Percentiles rank a stretch among this genome's conserved stretches.
These are phyloP conservation scores for Saccharomyces jurei DNA, from an alignment of 805 yeast species.

Conservation along the genomic window DNA sequence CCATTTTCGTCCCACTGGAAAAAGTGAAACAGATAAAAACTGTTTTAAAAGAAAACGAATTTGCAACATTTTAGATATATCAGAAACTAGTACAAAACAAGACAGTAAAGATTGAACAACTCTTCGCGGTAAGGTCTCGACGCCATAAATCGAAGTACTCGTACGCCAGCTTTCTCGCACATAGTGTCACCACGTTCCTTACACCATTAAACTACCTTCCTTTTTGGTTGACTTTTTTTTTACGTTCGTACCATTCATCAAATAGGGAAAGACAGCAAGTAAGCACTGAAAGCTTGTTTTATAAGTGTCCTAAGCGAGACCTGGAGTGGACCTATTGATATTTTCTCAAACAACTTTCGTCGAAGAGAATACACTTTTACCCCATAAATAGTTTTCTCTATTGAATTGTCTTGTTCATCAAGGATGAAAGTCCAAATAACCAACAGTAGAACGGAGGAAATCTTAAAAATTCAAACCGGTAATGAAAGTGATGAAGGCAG, in stretches of 20 bases:
- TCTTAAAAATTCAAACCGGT: constrained; percentile 8
- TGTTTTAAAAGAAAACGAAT: not conserved
- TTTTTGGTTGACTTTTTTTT: not conserved
- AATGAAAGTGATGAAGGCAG: not conserved
- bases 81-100: constrained; percentile 11
- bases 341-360: not conserved
- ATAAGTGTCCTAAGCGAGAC: not conserved
- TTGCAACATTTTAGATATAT: constrained; percentile 1
- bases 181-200: not conserved
- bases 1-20: not conserved
- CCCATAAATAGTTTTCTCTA: not conserved
- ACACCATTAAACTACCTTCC: not conserved
- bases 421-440: constrained; percentile 9
- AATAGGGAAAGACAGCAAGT: not conserved
- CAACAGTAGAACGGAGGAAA: constrained; percentile 15
- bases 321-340: not conserved
- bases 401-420: not conserved
- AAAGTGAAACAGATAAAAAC: not conserved
- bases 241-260: not conserved
- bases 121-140: not conserved
- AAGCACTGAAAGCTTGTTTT: not conserved
- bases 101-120: constrained; percentile 4
- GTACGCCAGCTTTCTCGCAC: not conserved
- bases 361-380: not conserved
- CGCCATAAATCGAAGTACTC: not conserved